Base-by-base conservation (phyloP, 805 yeast species). In the Metschnikowia matae region DNA sequence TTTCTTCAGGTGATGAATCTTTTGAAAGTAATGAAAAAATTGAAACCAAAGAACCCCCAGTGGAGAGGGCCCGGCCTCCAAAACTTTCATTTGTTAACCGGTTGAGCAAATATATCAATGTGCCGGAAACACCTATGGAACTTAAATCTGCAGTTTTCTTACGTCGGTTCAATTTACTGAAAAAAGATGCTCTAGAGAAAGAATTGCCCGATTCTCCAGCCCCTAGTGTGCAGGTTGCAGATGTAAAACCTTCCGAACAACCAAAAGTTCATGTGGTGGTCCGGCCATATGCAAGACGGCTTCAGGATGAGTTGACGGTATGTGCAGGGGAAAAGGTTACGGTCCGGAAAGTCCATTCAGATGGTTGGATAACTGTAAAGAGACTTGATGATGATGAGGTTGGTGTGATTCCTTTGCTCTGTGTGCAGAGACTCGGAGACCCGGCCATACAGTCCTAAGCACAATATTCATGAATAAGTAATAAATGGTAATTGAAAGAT, bases 291-390 rank as follows among this genome's bases (percentile, higher is more conserved):
- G 54, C 51, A 4, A 66, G 62, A 46, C 53, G 58, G 5, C 57
- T 72, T 37, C 54, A 56, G 5, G 78, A 73, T 50, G 78, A 73
- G 53, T 43, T 72, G 13, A 54, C 65, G 10, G 53, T 73, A 3
- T 43, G 52, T 2, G 48, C 60, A 3, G 75, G 75, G 0, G 73
- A 73, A 36, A 50, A 52, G 23, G 71, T 68, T 2, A 34, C 48
- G 6, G 46, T 69, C 3, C 44, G 60, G 23, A 58, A 60, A 21
- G 56, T 53, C 4, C 69, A 65, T 50, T 52, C 66, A 11, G 76
- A 71, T 44, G 75, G 74, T 3, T 73, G 78, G 78, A 70, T 73
- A 51, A 59, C 60, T 17, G 69, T 70, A 15, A 60, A 57, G 29
- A 7, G 58, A 17, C 40, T 54, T 1, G 55, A 50, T 4, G 57